A percentile compares a stretch with the other conserved stretches of the same genome.
These are phyloP conservation scores for Lizonia empirigonia DNA, from an alignment of 2,329 filamentous ascomycete genomes.

Conservation along the genomic window DNA sequence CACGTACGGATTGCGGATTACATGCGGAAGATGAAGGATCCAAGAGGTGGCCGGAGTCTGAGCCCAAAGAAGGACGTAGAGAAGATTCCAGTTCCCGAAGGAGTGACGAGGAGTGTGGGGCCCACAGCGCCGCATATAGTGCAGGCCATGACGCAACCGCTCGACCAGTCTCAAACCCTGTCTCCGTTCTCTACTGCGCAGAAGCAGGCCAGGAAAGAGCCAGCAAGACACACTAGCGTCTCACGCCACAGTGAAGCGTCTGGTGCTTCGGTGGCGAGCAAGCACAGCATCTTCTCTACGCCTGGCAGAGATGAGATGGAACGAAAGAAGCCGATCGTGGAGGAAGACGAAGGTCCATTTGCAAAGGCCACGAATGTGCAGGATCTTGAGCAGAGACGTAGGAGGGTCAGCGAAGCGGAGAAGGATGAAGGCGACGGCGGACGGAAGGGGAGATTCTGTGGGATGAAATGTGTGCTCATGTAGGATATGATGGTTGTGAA, in stretches of 20 bases:
- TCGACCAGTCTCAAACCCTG: background rate
- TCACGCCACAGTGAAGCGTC: constrained; percentile 9
- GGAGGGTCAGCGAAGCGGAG: constrained; percentile 18
- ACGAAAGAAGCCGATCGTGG: constrained; percentile 33
- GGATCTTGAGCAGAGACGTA: constrained; percentile 25
- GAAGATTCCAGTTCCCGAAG: background rate
- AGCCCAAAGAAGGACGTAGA: background rate
- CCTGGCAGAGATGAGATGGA: constrained; percentile 41
- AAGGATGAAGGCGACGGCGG: background rate
- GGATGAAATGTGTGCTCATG: constrained; percentile 25
- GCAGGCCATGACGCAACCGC: constrained; percentile 1
- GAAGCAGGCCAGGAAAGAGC: background rate
- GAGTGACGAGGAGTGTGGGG: background rate
- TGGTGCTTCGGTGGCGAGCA: constrained; percentile 6
- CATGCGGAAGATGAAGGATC: constrained; percentile 1
- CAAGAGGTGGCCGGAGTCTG: background rate
- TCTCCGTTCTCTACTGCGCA: background rate
- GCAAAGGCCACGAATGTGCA: constrained; percentile 20
- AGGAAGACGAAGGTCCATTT: constrained; percentile 34
- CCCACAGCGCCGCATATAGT: constrained; percentile 2
- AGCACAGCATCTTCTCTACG: constrained; percentile 30
- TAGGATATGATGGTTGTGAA: background rate
- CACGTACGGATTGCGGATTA: constrained; percentile 12
- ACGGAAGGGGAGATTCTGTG: constrained; percentile 5
- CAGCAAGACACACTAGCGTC: background rate